Evolutionary conservation across 495 filamentous ascomycete species (phyloP).

Genomic region (Penicillium flavigenum): DNA sequence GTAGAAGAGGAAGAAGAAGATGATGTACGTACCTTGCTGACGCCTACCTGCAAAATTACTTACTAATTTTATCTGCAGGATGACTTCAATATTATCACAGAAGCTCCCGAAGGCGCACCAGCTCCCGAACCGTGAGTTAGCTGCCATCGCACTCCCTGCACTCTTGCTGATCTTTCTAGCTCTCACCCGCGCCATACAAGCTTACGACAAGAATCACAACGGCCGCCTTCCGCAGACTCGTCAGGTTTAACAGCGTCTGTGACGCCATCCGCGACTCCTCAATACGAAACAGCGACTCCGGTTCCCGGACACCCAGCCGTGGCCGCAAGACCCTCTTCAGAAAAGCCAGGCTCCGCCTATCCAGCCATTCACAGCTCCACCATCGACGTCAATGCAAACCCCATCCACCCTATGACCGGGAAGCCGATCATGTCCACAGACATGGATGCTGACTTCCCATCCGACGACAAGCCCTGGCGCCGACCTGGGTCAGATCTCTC

Average conservation of each 20-base stretch:
- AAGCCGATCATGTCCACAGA: conserved; percentile 73
- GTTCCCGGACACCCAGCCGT: conserved; percentile 37
- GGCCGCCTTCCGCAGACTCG: conserved; percentile 55
- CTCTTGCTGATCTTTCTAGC: conserved; percentile 27
- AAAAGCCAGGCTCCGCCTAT: conserved; percentile 57
- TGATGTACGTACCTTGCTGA: conserved; percentile 44
- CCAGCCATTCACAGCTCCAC: conserved; percentile 72
- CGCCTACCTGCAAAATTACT: neutral
- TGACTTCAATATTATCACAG: conserved; percentile 95
- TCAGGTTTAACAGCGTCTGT: conserved; percentile 31
- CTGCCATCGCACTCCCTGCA: neutral
- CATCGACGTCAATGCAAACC: conserved; percentile 81
- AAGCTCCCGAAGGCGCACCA: conserved; percentile 72
- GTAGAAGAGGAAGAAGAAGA: conserved; percentile 71
- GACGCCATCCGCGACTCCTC: conserved; percentile 41
- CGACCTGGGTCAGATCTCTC: conserved; percentile 92
- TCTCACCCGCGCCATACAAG: conserved; percentile 42
- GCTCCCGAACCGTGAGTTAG: conserved; percentile 56
- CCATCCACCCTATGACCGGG: conserved; percentile 67
- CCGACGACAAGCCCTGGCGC: conserved; percentile 89
- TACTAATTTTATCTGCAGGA: conserved; percentile 36
- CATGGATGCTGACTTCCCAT: conserved; percentile 74
- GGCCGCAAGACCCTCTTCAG: conserved; percentile 42
- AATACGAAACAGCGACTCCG: conserved; percentile 46
- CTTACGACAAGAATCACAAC: conserved; percentile 64